A percentile compares a stretch with the other conserved stretches of the same genome.
Conservation (phyloP, 352 stramenopile genomes). For the Pythium guiyangense region DNA sequence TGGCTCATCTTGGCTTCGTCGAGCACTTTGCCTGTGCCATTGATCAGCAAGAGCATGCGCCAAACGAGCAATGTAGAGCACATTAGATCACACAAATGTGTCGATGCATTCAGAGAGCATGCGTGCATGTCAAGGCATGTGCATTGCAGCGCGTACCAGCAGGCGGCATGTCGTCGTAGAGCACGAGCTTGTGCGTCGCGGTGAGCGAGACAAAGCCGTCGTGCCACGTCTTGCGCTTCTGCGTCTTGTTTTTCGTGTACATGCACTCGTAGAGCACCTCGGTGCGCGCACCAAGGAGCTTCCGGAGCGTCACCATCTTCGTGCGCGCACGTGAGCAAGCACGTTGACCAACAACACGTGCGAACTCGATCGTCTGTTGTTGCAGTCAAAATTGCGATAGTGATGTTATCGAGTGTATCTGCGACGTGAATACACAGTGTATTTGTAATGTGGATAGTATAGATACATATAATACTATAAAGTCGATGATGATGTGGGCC, state of each 20-base stretch:
- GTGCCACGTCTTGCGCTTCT: constrained; percentile 81
- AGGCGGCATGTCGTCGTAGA: constrained; percentile 50
- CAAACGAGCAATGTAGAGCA: neutral
- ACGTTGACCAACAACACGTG: no score
- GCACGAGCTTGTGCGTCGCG: constrained; percentile 45
- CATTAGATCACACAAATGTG: neutral
- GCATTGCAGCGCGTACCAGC: constrained; percentile 18
- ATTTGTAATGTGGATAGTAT: neutral
- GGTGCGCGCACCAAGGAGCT: constrained; percentile 38
- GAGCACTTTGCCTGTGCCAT: constrained; percentile 35
- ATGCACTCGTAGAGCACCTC: constrained; percentile 71
- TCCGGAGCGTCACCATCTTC: constrained; percentile 49
- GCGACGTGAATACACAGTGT: neutral
- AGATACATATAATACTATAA: neutral
- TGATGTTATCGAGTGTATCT: neutral
- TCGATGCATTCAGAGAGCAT: no score
- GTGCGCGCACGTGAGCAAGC: neutral
- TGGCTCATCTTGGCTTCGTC: constrained; percentile 51
- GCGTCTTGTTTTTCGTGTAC: constrained; percentile 87
- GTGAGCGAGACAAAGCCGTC: constrained; percentile 65
- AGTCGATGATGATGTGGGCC: neutral
- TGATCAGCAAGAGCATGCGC: neutral
- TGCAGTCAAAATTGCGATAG: no score
- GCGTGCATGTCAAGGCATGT: no score
- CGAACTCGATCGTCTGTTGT: neutral